Evolutionary conservation across 345 rosid genomes (phyloP).

Genomic region (Lenwebbia sp.): DNA sequence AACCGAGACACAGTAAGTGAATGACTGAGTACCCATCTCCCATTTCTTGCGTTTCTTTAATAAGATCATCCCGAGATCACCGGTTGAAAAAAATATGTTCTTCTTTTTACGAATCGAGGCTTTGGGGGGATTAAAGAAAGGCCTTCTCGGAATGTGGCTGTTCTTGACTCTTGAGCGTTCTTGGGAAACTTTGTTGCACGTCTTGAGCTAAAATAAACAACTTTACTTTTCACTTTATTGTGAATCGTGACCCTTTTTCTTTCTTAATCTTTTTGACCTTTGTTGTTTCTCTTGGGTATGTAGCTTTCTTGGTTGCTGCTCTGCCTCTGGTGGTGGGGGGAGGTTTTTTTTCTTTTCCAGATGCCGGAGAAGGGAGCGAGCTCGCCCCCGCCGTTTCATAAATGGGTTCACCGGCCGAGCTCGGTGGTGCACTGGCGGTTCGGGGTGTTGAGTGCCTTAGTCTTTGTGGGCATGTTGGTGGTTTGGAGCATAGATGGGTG

Average conservation of each 20-base stretch:
- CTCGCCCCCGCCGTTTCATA: constrained; percentile 10
- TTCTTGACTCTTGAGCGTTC: background rate
- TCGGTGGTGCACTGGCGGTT: constrained; percentile 54
- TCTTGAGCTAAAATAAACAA: background rate
- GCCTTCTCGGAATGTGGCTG: background rate
- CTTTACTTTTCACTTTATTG: background rate
- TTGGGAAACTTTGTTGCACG: background rate
- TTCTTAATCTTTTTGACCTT: background rate
- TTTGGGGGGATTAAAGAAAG: background rate
- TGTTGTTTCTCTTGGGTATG: background rate
- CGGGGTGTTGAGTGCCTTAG: constrained; percentile 48
- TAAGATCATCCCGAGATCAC: background rate
- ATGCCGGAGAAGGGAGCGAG: constrained; percentile 57
- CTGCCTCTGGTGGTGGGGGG: background rate
- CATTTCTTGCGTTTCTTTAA: background rate
- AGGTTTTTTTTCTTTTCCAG: constrained; percentile 6
- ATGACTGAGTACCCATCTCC: background rate
- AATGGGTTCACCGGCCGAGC: background rate
- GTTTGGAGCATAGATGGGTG: constrained; percentile 74
- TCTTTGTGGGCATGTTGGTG: constrained; percentile 43
- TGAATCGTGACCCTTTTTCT: background rate
- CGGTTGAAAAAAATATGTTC: background rate
- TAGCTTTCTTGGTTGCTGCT: background rate
- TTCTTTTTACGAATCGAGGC: background rate
- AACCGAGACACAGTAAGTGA: background rate